phyloP scores from a whole-genome alignment of 805 yeast genomes.

The Suhomyces kilbournensis region DNA sequence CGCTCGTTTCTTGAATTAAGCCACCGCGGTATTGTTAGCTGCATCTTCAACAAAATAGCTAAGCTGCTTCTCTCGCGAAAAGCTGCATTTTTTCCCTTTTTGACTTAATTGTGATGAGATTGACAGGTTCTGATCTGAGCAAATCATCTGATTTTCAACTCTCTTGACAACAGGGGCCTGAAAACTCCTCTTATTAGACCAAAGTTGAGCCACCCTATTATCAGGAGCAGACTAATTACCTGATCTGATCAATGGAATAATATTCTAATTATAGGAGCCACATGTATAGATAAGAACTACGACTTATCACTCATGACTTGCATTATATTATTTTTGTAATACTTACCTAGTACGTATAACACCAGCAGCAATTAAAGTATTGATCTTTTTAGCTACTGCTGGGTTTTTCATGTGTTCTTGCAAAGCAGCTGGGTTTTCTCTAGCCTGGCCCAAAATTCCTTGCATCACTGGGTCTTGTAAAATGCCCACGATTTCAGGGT shows the following conservation, averaged over 20 bases:
- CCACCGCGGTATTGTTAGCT: neutral
- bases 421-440: slow-evolving; percentile 91
- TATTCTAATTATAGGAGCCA: neutral
- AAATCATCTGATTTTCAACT: neutral
- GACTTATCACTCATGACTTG: neutral
- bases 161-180: neutral
- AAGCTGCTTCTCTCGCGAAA: too few species aligned
- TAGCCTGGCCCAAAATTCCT: slow-evolving; percentile 89
- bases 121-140: neutral
- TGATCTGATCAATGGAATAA: too few species aligned
- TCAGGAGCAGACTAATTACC: neutral
- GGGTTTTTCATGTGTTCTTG: slow-evolving; percentile 98
- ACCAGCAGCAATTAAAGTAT: slow-evolving; percentile 92
- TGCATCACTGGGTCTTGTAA: slow-evolving; percentile 96
- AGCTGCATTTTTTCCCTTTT: too few species aligned
- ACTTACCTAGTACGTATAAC: slow-evolving; percentile 79
- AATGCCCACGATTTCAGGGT: slow-evolving; percentile 90
- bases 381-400: slow-evolving; percentile 81
- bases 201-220: neutral
- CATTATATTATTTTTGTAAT: neutral
- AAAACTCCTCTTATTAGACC: too few species aligned
- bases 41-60: neutral
- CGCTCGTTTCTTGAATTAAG: neutral
- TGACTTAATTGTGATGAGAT: neutral
- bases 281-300: neutral